phyloP scores from a whole-genome alignment of 306 rosid genomes.

The Cucumis melo region DNA sequence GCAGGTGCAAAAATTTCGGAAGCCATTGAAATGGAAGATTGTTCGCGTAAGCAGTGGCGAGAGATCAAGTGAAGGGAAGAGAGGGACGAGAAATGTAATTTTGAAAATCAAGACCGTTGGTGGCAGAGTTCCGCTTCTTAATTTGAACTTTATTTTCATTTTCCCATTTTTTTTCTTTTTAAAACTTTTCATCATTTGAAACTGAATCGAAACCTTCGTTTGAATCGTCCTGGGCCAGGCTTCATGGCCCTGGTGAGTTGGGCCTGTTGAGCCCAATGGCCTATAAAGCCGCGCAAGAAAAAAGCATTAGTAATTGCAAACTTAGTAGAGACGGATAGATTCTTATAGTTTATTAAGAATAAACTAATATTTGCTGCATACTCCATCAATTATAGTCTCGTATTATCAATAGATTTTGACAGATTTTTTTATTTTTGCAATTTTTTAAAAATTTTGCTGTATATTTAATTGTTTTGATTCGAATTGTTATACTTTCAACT shows the following conservation, averaged over 20 bases:
- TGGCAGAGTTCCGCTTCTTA: neutral
- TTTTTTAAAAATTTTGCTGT: too few relatives aligned
- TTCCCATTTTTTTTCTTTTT: too few relatives aligned
- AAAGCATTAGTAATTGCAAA: too few relatives aligned
- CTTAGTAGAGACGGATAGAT: too few relatives aligned
- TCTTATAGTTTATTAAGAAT: too few relatives aligned
- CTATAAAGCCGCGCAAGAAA: neutral
- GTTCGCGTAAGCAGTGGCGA: neutral
- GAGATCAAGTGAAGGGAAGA: neutral
- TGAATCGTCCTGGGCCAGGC: neutral
- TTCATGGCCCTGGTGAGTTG: neutral
- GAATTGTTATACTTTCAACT: too few relatives aligned
- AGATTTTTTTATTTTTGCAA: too few relatives aligned
- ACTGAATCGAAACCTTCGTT: neutral
- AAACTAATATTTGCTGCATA: too few relatives aligned
- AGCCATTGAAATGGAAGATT: constrained; percentile 20
- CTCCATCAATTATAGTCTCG: too few relatives aligned
- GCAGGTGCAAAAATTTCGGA: constrained; percentile 20
- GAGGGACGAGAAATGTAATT: neutral
- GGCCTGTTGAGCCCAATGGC: neutral
- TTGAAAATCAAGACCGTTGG: constrained; percentile 5
- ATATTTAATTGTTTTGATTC: too few relatives aligned
- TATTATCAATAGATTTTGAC: too few relatives aligned
- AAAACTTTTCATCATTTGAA: neutral
- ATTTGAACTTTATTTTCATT: neutral